Evolutionary conservation across 2,329 filamentous ascomycete species (phyloP), one percentile per base, ranked within the genome.

Genomic region (Fonsecaea erecta): DNA sequence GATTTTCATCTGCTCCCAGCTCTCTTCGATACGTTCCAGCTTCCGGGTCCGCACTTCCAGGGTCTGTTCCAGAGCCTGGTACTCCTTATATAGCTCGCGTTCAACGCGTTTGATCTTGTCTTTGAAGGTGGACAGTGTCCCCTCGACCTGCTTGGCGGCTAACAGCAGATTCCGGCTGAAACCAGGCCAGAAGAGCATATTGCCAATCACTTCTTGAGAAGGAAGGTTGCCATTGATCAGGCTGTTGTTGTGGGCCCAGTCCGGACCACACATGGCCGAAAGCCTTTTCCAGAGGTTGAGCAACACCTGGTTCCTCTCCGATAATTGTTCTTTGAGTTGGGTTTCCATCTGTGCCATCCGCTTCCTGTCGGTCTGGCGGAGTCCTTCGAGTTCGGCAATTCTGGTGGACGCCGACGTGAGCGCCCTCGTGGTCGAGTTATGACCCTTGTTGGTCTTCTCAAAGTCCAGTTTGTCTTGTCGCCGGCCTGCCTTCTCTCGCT

Each of bases 221-320:
- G 93, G 92, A 6, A 96, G 80, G 65, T 94, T 91, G 21, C 93
- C 92, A 73, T 95, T 94, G 74, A 98, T 91, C 26, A 97, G 86
- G 63, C 90, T 90, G 77, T 98, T 93, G 73, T 90, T 88, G 76
- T 97, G 91, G 3, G 91, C 87, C 94, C 95, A 99, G 74, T 98
- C 95, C 0, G 88, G 85, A 11, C 95, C 95, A 73, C 95, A 98
- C 51, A 98, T 84, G 0, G 87, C 84, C 2, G 92, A 93, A 8
- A 99, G 84, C 52, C 91, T 86, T 68, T 94, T 94, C 95, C 95
- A 99, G 4, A 98, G 81, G n/a, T 88, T 85, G 24, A 97, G 85
- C 18, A 98, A 84, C 59, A 99, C 82, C 66, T 91, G 90, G 78
- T 98, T 97, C 62, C 95, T 89, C 78, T 98, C 95, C 51, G 85